Conservation (phyloP, 208 protist genomes). For the Trypanosoma platydactyli region DNA sequence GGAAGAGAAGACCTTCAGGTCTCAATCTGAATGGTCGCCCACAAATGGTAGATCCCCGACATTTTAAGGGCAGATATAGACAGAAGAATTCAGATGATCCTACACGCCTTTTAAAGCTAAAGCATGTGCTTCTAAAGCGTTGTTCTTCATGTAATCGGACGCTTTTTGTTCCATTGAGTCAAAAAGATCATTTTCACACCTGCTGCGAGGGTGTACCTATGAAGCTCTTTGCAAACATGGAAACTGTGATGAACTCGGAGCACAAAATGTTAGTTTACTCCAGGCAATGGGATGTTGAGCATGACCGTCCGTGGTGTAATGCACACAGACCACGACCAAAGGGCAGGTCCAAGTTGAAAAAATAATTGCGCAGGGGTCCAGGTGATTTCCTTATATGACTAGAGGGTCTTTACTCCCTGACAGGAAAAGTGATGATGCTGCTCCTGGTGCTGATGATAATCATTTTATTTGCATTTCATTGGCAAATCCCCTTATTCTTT, state of each 20-base stretch:
- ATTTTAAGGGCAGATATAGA: conserved; percentile 53
- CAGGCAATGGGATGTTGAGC: conserved; percentile 82
- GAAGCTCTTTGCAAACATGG: conserved; percentile 77
- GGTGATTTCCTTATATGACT: neutral
- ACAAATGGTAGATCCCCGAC: conserved; percentile 74
- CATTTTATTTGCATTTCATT: neutral
- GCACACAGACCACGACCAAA: conserved; percentile 82
- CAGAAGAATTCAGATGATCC: conserved; percentile 80
- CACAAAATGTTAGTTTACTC: conserved; percentile 51
- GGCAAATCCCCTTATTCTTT: no score
- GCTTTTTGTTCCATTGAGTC: conserved; percentile 53
- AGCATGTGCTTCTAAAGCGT: conserved; percentile 78
- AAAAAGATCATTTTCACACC: conserved; percentile 77
- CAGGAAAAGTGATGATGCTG: neutral
- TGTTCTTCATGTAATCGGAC: conserved; percentile 78
- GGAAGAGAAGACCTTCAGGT: conserved; percentile 74
- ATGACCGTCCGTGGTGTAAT: conserved; percentile 77
- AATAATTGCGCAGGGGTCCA: conserved; percentile 29
- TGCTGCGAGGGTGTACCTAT: conserved; percentile 83
- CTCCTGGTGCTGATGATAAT: no score
- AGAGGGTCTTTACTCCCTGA: neutral
- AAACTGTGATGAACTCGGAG: conserved; percentile 76
- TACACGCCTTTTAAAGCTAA: conserved; percentile 65
- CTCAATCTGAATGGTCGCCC: conserved; percentile 69
- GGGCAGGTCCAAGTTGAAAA: conserved; percentile 87